A percentile compares a stretch with the other conserved stretches of the same genome.
phyloP scores from a whole-genome alignment of 257 asterid species.

The Nicotiana tomentosiformis region DNA sequence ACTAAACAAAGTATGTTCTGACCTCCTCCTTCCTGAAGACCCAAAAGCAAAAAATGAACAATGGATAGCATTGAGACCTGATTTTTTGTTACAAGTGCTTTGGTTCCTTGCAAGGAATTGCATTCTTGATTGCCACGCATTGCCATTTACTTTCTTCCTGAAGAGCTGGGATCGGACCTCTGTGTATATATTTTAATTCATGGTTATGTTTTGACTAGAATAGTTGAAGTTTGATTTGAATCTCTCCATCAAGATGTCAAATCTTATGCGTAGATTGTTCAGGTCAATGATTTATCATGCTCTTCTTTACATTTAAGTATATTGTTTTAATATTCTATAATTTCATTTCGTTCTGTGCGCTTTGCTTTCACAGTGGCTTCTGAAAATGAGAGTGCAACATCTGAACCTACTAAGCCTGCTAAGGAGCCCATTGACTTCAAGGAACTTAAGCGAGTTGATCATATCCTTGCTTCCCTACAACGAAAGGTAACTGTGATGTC shows the following conservation, averaged over 20 bases:
- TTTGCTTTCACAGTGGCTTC: constrained; percentile 47
- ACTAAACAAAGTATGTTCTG: not conserved
- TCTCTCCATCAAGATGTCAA: too few relatives aligned
- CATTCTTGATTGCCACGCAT: too few relatives aligned
- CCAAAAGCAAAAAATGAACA: not conserved
- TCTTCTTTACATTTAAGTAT: too few relatives aligned
- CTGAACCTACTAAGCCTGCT: constrained; percentile 59
- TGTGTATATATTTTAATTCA: too few relatives aligned
- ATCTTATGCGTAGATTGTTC: too few relatives aligned
- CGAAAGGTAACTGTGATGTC: constrained; percentile 56
- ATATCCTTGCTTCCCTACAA: constrained; percentile 72
- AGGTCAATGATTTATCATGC: too few relatives aligned
- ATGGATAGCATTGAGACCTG: not conserved
- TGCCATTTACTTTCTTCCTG: too few relatives aligned
- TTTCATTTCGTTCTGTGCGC: not conserved
- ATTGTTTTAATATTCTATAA: not conserved
- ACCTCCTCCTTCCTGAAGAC: not conserved
- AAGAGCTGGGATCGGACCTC: too few relatives aligned
- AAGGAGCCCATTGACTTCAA: constrained; percentile 75
- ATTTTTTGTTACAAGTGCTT: not conserved
- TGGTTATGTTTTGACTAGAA: too few relatives aligned
- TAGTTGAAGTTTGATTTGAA: too few relatives aligned
- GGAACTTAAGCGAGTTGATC: constrained; percentile 87
- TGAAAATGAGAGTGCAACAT: constrained; percentile 43
- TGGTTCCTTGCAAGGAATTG: not conserved